phyloP scores from a whole-genome alignment of 352 stramenopile genomes.

The Nothophytophthora sp. region DNA sequence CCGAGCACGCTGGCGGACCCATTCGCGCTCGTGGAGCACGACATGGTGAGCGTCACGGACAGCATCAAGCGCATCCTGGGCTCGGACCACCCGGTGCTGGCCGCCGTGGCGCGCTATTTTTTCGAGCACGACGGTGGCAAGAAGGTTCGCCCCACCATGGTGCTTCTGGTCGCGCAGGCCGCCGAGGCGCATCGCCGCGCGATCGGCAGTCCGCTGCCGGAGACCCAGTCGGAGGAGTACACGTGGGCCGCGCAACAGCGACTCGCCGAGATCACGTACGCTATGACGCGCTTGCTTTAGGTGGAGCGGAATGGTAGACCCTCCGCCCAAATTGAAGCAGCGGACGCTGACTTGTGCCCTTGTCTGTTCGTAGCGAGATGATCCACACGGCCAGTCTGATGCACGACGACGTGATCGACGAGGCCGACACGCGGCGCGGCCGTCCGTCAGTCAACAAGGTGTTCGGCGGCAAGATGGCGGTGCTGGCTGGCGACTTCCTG shows the following conservation, averaged over 20 bases:
- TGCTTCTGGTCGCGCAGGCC: constrained; percentile 93
- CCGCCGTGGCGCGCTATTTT: constrained; percentile 97
- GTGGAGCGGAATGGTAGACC: too few species aligned
- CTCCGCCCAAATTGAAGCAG: too few species aligned
- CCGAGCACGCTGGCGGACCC: constrained; percentile 79
- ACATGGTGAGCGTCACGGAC: constrained; percentile 92
- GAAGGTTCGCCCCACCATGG: constrained; percentile 98
- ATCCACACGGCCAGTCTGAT: constrained; percentile 99
- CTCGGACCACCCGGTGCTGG: constrained; percentile 97
- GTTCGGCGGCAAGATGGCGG: constrained; percentile 99
- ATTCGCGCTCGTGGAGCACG: constrained; percentile 90
- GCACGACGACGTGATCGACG: constrained; percentile 99
- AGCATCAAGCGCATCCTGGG: constrained; percentile 97
- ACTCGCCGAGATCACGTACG: constrained; percentile 86
- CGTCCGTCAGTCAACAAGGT: constrained; percentile 95
- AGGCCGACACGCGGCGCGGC: constrained; percentile 94
- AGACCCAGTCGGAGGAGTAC: constrained; percentile 73
- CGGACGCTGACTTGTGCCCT: constrained; percentile 16
- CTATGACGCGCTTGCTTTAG: too few species aligned
- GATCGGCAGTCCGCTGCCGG: constrained; percentile 37
- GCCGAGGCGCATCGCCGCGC: constrained; percentile 81
- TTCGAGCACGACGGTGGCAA: constrained; percentile 96
- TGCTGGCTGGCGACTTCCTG: constrained; percentile 98
- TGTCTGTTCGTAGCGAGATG: constrained; percentile 87
- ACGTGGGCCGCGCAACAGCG: constrained; percentile 72